A percentile compares a stretch with the other conserved stretches of the same genome.
These are phyloP conservation scores for Achaetomiella virescens DNA, from an alignment of 495 filamentous ascomycete species.

Conservation along the genomic window DNA sequence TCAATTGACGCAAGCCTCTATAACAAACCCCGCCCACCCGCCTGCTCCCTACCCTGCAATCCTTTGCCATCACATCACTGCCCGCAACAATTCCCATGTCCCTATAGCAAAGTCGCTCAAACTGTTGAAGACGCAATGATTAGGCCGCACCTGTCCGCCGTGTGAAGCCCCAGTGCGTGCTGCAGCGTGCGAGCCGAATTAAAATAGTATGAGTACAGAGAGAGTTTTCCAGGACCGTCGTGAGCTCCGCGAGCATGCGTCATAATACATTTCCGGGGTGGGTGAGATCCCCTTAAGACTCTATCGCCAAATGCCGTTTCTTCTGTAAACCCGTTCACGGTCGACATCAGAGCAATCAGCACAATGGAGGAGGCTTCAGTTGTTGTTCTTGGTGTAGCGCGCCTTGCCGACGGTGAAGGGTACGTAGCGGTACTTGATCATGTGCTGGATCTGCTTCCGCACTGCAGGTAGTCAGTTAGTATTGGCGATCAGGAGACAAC, in stretches of 20 bases:
- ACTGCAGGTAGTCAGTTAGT: conserved; percentile 48
- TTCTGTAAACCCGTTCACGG: background rate
- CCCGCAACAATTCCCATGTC: background rate
- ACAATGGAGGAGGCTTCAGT: conserved; percentile 15
- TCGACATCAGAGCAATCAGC: too few relatives aligned
- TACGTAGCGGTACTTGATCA: conserved; percentile 99
- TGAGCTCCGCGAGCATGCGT: conserved; percentile 12
- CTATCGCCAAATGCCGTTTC: conserved; percentile 15
- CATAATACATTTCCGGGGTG: conserved; percentile 9
- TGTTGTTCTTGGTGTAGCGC: conserved; percentile 59
- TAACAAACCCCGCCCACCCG: background rate
- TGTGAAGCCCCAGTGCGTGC: background rate
- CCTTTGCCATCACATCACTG: background rate
- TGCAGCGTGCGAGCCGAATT: background rate
- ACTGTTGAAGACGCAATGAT: conserved; percentile 2
- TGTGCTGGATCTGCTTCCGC: conserved; percentile 98
- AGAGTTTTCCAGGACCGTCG: conserved; percentile 12
- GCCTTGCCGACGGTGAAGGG: conserved; percentile 93
- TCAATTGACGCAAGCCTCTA: background rate
- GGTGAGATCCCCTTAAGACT: background rate
- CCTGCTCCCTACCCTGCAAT: background rate
- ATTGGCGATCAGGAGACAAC: background rate
- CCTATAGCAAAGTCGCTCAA: conserved; percentile 3
- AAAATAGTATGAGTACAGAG: conserved; percentile 10
- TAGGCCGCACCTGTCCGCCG: conserved; percentile 6